Percentiles rank a stretch among this genome's conserved stretches.
These are phyloP conservation scores for Uronychia setigera DNA, from an alignment of 73 alveolate genomes.

Conservation along the genomic window DNA sequence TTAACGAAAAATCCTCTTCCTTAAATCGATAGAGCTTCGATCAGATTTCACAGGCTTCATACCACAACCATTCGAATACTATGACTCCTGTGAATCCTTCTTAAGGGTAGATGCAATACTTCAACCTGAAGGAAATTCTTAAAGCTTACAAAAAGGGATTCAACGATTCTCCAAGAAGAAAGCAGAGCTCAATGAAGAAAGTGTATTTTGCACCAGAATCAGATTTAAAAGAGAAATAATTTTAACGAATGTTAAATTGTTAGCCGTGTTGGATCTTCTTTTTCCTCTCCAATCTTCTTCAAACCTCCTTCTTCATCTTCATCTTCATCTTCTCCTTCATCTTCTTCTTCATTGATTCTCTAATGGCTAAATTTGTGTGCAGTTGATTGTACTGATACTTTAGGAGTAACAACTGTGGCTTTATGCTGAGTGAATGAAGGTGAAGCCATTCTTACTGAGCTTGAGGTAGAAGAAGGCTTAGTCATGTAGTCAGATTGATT, in stretches of 20 bases:
- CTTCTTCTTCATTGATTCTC: not conserved
- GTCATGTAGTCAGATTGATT: not conserved
- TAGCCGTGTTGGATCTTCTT: not conserved
- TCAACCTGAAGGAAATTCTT: constrained; percentile 1
- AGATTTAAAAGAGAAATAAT: not conserved
- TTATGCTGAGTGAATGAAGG: not conserved
- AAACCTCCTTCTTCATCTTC: not conserved
- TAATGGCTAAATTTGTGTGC: not conserved
- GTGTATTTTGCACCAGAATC: too few species aligned
- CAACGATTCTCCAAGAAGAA: not conserved
- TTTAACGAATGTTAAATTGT: not conserved
- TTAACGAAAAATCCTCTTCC: not conserved
- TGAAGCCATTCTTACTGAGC: not conserved
- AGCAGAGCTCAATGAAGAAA: too few species aligned
- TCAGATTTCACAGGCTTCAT: too few species aligned
- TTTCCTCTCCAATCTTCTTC: not conserved
- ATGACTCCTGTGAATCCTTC: too few species aligned
- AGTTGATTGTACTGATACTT: not conserved
- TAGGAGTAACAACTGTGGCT: not conserved
- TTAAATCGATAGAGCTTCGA: too few species aligned
- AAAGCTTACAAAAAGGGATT: not conserved
- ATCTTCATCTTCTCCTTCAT: not conserved
- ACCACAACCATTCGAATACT: too few species aligned
- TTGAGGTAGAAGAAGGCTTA: not conserved
- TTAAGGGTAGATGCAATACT: too few species aligned